Conservation (phyloP, 495 filamentous ascomycete genomes). For the Lasiosphaeria hispida region DNA sequence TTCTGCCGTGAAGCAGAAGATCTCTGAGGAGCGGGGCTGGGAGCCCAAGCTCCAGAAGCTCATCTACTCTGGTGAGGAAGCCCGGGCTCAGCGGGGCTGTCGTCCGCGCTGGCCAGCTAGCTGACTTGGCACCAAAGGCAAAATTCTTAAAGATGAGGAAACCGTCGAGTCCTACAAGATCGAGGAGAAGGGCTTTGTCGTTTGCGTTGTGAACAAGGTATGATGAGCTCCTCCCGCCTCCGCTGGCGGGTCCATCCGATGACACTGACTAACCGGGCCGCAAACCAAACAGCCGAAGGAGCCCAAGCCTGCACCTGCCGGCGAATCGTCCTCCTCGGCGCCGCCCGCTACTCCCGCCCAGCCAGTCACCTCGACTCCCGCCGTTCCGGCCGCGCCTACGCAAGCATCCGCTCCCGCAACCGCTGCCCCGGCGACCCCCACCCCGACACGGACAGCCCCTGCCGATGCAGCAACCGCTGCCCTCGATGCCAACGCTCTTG, state of each 20-base stretch:
- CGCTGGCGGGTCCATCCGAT: constrained; percentile 12
- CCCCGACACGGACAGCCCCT: constrained; percentile 46
- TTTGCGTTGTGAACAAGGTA: constrained; percentile 97
- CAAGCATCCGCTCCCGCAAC: constrained; percentile 52
- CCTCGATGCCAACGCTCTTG: constrained; percentile 70
- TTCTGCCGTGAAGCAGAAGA: constrained; percentile 83
- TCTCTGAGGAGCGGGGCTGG: constrained; percentile 85
- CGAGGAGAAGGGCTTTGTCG: constrained; percentile 98
- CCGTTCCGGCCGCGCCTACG: constrained; percentile 57
- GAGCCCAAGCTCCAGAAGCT: constrained; percentile 84
- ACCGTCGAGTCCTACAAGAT: constrained; percentile 95
- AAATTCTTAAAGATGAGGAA: constrained; percentile 95
- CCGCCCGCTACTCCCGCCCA: constrained; percentile 70
- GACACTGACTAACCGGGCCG: background rate
- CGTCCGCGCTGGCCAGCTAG: background rate
- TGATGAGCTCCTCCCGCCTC: background rate
- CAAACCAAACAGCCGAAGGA: constrained; percentile 25
- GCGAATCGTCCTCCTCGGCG: constrained; percentile 49
- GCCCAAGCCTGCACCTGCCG: constrained; percentile 45
- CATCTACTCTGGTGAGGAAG: constrained; percentile 86
- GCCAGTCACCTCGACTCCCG: constrained; percentile 56
- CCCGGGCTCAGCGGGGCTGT: background rate
- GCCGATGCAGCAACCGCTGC: constrained; percentile 40
- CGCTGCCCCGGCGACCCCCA: constrained; percentile 69
- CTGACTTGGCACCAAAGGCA: constrained; percentile 56